A percentile compares a stretch with the other conserved stretches of the same genome.
Evolutionary conservation across 2,329 filamentous ascomycete genomes (phyloP).

Genomic region (Paecilomyces niveus): DNA sequence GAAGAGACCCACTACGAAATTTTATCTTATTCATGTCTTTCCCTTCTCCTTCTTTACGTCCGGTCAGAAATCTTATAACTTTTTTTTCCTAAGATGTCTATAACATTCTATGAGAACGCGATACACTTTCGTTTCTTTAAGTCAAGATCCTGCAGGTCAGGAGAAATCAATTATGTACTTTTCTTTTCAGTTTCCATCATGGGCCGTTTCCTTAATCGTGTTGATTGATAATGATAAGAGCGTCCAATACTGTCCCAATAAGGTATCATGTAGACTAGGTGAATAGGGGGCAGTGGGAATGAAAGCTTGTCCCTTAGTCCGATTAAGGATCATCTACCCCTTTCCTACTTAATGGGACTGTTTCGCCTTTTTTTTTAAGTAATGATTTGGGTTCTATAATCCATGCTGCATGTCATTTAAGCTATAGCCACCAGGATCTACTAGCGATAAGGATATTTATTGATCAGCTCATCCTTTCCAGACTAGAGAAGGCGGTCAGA

Average conservation of each 20-base stretch:
- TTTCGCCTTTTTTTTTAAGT: neutral
- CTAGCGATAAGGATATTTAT: neutral
- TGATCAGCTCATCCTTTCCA: neutral
- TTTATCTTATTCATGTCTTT: neutral
- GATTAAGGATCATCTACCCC: neutral
- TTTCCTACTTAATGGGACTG: neutral
- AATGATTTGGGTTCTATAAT: neutral
- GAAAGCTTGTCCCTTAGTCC: neutral
- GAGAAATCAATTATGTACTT: neutral
- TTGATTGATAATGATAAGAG: neutral
- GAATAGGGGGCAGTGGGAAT: neutral
- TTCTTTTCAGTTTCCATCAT: neutral
- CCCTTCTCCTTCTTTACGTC: neutral
- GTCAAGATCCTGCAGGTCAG: neutral
- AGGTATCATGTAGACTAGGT: neutral
- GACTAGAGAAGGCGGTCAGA: neutral
- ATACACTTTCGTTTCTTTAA: neutral
- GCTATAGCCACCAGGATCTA: neutral
- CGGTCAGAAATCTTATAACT: neutral
- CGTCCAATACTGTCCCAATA: neutral
- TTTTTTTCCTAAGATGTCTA: neutral
- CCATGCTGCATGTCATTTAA: neutral
- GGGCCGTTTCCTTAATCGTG: neutral
- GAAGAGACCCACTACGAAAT: neutral
- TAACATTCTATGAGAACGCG: neutral